These are phyloP conservation scores for Tolypocladium amazonense DNA, from an alignment of 2,329 filamentous ascomycete genomes.

Conservation along the genomic window DNA sequence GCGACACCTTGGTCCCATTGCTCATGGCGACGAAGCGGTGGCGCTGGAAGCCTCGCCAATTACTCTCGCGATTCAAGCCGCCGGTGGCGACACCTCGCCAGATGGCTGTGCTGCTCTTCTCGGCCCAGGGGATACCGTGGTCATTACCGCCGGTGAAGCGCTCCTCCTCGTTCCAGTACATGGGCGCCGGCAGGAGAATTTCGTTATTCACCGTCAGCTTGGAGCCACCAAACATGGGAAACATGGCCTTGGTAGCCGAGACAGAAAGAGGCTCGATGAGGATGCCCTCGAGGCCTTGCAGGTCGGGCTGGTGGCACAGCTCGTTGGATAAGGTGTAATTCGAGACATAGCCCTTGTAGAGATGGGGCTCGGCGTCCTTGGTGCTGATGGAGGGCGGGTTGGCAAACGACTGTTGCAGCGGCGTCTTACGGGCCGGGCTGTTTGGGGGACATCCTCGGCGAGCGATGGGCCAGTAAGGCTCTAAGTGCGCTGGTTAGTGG, in stretches of 20 bases:
- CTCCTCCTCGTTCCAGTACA: constrained; percentile 56
- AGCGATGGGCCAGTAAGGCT: constrained; percentile 46
- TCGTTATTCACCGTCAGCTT: constrained; percentile 61
- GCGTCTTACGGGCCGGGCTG: constrained; percentile 44
- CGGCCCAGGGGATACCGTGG: constrained; percentile 42
- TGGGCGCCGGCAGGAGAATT: constrained; percentile 57
- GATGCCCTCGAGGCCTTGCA: constrained; percentile 53
- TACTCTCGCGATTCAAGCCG: constrained; percentile 45
- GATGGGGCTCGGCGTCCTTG: constrained; percentile 35
- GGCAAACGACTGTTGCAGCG: constrained; percentile 32
- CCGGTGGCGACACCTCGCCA: constrained; percentile 62
- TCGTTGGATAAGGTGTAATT: constrained; percentile 52
- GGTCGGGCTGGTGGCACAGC: constrained; percentile 54
- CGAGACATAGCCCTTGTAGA: constrained; percentile 45
- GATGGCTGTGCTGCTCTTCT: constrained; percentile 42
- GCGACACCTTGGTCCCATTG: constrained; percentile 48
- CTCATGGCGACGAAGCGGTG: constrained; percentile 67
- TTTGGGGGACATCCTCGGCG: constrained; percentile 51
- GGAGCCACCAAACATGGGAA: constrained; percentile 59
- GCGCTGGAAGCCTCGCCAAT: constrained; percentile 64
- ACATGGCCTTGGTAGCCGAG: constrained; percentile 43
- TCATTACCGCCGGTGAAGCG: constrained; percentile 48
- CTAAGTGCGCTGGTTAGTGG: constrained; percentile 8
- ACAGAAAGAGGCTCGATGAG: constrained; percentile 50
- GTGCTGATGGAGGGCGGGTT: constrained; percentile 33